Percentiles rank a stretch among this genome's conserved stretches.
These are phyloP conservation scores for Amylocystis lapponica DNA, from an alignment of 768 basidiomycete species.

Conservation along the genomic window DNA sequence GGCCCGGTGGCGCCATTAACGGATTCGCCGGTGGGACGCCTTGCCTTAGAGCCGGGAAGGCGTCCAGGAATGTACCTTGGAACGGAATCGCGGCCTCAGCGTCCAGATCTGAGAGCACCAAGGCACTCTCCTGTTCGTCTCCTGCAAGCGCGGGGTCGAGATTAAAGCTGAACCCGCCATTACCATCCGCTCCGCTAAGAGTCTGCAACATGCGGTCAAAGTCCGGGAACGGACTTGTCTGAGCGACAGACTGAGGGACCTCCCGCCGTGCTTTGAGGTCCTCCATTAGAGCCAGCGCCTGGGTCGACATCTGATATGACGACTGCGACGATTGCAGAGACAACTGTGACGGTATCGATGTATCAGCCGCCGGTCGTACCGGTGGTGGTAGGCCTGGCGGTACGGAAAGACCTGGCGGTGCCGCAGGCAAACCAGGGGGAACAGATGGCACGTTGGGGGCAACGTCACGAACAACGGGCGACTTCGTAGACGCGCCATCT, in stretches of 20 bases:
- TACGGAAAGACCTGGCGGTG: slow-evolving; percentile 55
- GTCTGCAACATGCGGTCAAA: slow-evolving; percentile 80
- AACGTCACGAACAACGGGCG: slow-evolving; percentile 35
- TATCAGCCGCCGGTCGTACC: slow-evolving; percentile 38
- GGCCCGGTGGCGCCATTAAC: slow-evolving; percentile 47
- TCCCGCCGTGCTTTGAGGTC: slow-evolving; percentile 77
- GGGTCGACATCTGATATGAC: slow-evolving; percentile 82
- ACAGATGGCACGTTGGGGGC: slow-evolving; percentile 31
- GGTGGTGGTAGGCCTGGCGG: slow-evolving; percentile 43
- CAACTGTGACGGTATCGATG: slow-evolving; percentile 43
- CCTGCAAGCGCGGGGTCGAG: slow-evolving; percentile 72
- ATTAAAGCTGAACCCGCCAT: slow-evolving; percentile 79
- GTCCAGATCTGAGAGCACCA: slow-evolving; percentile 40
- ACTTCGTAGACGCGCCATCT: slow-evolving; percentile 31
- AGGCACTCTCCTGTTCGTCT: slow-evolving; percentile 33
- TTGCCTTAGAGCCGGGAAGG: slow-evolving; percentile 58
- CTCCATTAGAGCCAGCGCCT: slow-evolving; percentile 78
- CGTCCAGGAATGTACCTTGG: slow-evolving; percentile 59
- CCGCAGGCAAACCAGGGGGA: slow-evolving; percentile 47
- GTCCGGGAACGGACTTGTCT: slow-evolving; percentile 74
- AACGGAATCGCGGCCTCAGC: slow-evolving; percentile 51
- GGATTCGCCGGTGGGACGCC: slow-evolving; percentile 27
- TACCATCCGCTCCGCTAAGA: slow-evolving; percentile 56
- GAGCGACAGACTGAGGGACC: slow-evolving; percentile 35
- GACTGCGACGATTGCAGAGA: slow-evolving; percentile 46